Conservation (phyloP, 495 filamentous ascomycete genomes). For the Penicillium odoratum region DNA sequence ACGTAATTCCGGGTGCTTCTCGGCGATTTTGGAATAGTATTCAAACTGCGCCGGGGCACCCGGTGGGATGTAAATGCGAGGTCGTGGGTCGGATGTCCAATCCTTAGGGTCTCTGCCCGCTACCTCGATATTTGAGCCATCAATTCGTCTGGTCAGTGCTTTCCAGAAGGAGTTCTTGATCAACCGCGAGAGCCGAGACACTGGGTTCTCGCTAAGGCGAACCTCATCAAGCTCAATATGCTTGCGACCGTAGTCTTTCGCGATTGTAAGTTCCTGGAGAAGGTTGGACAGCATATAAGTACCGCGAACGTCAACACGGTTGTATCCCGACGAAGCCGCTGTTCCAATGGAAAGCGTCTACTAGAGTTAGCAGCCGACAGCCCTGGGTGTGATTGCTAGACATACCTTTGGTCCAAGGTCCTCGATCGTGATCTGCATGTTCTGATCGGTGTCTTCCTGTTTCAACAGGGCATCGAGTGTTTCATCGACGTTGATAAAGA, state of each 20-base stretch:
- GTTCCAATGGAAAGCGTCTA: slow-evolving; percentile 80
- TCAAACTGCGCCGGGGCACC: slow-evolving; percentile 83
- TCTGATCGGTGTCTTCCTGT: slow-evolving; percentile 86
- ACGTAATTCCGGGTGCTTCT: slow-evolving; percentile 72
- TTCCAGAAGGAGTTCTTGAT: slow-evolving; percentile 91
- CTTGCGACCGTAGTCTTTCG: slow-evolving; percentile 80
- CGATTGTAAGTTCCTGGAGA: slow-evolving; percentile 87
- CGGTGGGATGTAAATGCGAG: slow-evolving; percentile 88
- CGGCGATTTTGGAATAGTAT: slow-evolving; percentile 79
- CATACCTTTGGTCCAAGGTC: slow-evolving; percentile 88
- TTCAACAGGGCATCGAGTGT: slow-evolving; percentile 70
- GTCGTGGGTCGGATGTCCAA: slow-evolving; percentile 82
- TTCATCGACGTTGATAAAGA: slow-evolving; percentile 73
- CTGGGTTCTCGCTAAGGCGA: slow-evolving; percentile 87
- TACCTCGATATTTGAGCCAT: slow-evolving; percentile 80
- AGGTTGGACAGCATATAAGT: slow-evolving; percentile 96
- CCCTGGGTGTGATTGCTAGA: not conserved
- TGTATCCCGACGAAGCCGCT: slow-evolving; percentile 80
- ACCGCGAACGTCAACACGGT: slow-evolving; percentile 81
- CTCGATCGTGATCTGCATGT: slow-evolving; percentile 96
- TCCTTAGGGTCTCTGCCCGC: slow-evolving; percentile 88
- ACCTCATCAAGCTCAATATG: slow-evolving; percentile 84
- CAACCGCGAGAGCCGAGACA: slow-evolving; percentile 77
- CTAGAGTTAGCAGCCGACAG: not conserved
- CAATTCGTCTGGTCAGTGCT: slow-evolving; percentile 81